Percentiles rank a stretch among this genome's conserved stretches.
Conservation (phyloP, 2,329 filamentous ascomycete genomes). For the Lizonia empirigonia region DNA sequence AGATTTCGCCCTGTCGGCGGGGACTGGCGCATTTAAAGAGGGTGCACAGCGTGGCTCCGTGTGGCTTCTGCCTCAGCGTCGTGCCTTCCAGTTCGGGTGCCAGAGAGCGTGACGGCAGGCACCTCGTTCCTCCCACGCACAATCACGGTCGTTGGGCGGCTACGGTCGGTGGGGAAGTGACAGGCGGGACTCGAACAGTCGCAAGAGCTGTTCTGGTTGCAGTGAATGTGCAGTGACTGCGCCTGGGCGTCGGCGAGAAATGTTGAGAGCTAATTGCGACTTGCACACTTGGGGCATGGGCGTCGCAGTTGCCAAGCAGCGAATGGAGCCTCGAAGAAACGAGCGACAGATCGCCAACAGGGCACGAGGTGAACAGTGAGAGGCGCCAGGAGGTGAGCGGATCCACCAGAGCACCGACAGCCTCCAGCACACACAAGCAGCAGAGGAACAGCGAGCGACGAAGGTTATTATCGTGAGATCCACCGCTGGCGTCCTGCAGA, state of each 20-base stretch:
- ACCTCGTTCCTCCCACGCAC: conserved; percentile 3
- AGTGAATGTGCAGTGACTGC: conserved; percentile 6
- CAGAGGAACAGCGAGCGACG: background rate
- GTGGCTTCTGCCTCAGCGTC: conserved; percentile 5
- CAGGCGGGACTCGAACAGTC: background rate
- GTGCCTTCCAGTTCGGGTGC: conserved; percentile 6
- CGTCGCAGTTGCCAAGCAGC: conserved; percentile 17
- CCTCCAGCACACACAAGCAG: conserved; percentile 7
- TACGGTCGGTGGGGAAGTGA: background rate
- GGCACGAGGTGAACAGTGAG: conserved; percentile 12
- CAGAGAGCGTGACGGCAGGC: conserved; percentile 5
- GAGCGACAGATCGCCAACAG: conserved; percentile 17
- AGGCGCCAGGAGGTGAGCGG: conserved; percentile 4
- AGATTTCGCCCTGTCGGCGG: conserved; percentile 10
- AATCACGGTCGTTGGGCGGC: background rate
- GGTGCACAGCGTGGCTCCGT: conserved; percentile 7
- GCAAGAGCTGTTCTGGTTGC: background rate
- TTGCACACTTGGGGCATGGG: conserved; percentile 14
- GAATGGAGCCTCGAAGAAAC: conserved; percentile 16
- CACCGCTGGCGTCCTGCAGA: conserved; percentile 7
- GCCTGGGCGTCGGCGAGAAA: conserved; percentile 5
- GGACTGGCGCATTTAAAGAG: conserved; percentile 15
- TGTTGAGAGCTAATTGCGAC: conserved; percentile 19
- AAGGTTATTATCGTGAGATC: conserved; percentile 8
- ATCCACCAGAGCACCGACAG: conserved; percentile 10